Percentiles rank a stretch among this genome's conserved stretches.
phyloP scores from a whole-genome alignment of 345 rosid species.

The Hibiscus trionum region DNA sequence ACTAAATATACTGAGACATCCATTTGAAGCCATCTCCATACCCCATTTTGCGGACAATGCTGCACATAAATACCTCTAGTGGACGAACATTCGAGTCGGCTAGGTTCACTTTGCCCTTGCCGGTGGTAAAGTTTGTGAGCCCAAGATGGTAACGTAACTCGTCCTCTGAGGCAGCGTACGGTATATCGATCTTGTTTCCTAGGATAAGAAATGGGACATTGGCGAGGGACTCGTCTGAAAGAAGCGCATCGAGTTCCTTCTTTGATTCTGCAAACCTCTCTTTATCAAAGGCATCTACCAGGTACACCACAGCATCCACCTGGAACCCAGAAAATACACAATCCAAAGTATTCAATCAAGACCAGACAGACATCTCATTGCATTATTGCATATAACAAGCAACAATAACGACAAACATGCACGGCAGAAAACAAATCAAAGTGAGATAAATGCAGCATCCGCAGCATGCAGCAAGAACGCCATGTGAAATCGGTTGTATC shows the following conservation, averaged over 20 bases:
- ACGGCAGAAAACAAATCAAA: not conserved
- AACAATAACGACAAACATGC: not conserved
- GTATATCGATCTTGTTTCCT: conserved; percentile 78
- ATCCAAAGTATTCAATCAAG: conserved; percentile 5
- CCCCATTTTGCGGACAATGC: conserved; percentile 79
- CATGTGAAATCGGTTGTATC: not conserved
- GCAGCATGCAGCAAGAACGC: not conserved
- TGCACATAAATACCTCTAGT: conserved; percentile 77
- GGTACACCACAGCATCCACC: conserved; percentile 82
- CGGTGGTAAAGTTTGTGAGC: conserved; percentile 64
- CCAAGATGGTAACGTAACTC: conserved; percentile 69
- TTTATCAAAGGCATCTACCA: conserved; percentile 79
- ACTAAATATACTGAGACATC: conserved; percentile 73
- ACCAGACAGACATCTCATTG: not conserved
- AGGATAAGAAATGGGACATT: conserved; percentile 61
- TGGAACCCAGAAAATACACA: conserved; percentile 11
- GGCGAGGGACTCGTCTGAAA: conserved; percentile 66
- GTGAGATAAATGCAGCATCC: not conserved
- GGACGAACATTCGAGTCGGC: conserved; percentile 64
- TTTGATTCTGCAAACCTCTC: conserved; percentile 79
- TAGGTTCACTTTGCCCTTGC: conserved; percentile 63
- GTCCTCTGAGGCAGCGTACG: conserved; percentile 76
- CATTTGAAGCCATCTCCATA: conserved; percentile 80
- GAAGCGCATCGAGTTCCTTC: conserved; percentile 75
- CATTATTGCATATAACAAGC: not conserved